Conservation (phyloP, 345 rosid genomes). For the Arabidopsis arenosa region DNA sequence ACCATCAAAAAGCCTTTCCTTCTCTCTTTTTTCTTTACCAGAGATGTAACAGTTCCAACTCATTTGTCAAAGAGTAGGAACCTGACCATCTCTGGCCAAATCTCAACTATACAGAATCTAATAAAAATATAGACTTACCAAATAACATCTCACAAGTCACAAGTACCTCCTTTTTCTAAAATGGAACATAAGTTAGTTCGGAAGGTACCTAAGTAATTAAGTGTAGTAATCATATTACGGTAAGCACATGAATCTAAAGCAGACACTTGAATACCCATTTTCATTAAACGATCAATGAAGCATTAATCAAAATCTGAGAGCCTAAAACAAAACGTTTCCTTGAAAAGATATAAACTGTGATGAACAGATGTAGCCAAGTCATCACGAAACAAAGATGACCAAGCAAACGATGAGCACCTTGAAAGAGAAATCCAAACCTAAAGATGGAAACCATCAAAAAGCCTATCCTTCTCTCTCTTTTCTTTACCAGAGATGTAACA, state of each 20-base stretch:
- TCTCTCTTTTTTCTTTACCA: slow-evolving; percentile 52
- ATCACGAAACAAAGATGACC: slow-evolving; percentile 30
- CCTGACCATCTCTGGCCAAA: slow-evolving; percentile 51
- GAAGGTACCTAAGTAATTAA: background rate
- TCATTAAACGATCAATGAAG: background rate
- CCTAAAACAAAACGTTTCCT: background rate
- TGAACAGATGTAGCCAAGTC: slow-evolving; percentile 46
- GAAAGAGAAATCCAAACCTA: slow-evolving; percentile 41
- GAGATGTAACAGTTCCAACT: slow-evolving; percentile 57
- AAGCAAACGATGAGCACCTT: slow-evolving; percentile 48
- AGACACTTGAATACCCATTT: no score
- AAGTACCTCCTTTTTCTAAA: background rate
- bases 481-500: slow-evolving; percentile 59
- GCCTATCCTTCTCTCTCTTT: slow-evolving; percentile 43
- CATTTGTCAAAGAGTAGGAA: slow-evolving; percentile 36
- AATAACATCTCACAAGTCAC: background rate
- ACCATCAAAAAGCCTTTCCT: slow-evolving; percentile 48
- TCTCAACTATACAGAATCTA: background rate
- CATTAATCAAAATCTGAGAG: background rate
- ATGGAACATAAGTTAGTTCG: background rate
- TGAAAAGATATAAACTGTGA: slow-evolving; percentile 20
- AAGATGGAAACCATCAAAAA: slow-evolving; percentile 52
- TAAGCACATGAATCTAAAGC: no score
- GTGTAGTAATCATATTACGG: no score
- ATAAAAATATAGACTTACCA: background rate